Evolutionary conservation across 345 rosid genomes (phyloP).

Genomic region (Salix dunnii): DNA sequence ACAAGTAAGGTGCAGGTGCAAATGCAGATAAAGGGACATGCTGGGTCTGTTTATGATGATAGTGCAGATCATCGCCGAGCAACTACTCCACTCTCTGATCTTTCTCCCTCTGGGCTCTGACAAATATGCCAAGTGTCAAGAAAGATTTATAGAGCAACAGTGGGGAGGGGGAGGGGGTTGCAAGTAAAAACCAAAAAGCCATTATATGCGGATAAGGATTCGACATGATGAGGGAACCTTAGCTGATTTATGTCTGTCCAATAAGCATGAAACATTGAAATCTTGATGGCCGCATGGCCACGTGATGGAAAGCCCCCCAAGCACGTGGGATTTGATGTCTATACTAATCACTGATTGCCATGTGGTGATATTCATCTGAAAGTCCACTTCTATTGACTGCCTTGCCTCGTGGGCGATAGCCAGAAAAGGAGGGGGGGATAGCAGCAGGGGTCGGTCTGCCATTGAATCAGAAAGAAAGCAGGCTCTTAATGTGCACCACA

Average conservation of each 20-base stretch:
- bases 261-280: not conserved
- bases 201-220: slow-evolving; percentile 14
- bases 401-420: slow-evolving; percentile 14
- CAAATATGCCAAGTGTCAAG: not conserved
- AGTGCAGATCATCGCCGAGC: too few relatives aligned
- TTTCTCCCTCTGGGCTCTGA: not conserved
- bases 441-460: not conserved
- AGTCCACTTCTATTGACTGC: not conserved
- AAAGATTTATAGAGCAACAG: not conserved
- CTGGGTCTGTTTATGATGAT: not conserved
- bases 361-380: not conserved
- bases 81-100: not conserved
- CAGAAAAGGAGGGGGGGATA: not conserved
- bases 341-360: slow-evolving; percentile 9
- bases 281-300: slow-evolving; percentile 18
- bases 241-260: not conserved
- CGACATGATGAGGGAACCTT: slow-evolving; percentile 13
- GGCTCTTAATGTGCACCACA: too few relatives aligned
- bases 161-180: too few relatives aligned
- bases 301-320: slow-evolving; percentile 20
- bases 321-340: slow-evolving; percentile 29
- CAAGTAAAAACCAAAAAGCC: not conserved
- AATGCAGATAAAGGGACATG: slow-evolving; percentile 57
- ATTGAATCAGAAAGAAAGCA: not conserved
- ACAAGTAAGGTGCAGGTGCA: slow-evolving; percentile 61